phyloP scores from a whole-genome alignment of 176 grass and related monocot genomes.

The Avena sativa region DNA sequence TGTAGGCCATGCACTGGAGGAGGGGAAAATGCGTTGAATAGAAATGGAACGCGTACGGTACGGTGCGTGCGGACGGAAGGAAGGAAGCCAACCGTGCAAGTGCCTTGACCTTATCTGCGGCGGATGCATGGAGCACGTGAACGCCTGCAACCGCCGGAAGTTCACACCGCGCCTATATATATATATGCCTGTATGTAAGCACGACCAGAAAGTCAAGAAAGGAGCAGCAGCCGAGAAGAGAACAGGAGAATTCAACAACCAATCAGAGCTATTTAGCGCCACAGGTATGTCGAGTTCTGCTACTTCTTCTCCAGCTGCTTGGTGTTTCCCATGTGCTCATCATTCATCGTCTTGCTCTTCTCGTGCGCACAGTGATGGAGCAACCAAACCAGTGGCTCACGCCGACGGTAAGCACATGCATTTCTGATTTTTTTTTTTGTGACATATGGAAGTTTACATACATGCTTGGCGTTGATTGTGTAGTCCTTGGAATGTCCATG shows the following conservation, averaged over 20 bases:
- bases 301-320: not conserved
- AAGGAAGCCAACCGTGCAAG: slow-evolving; percentile 32
- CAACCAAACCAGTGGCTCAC: slow-evolving; percentile 49
- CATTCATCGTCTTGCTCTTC: not conserved
- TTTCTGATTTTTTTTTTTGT: not conserved
- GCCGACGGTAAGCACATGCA: slow-evolving; percentile 30
- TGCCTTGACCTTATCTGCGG: slow-evolving; percentile 31
- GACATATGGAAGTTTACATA: not conserved
- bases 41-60: slow-evolving; percentile 22
- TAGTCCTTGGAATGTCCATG: not conserved
- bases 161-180: slow-evolving; percentile 35
- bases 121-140: slow-evolving; percentile 35
- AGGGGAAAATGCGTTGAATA: slow-evolving; percentile 5
- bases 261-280: not conserved
- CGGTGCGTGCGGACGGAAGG: slow-evolving; percentile 15
- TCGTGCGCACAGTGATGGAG: slow-evolving; percentile 36
- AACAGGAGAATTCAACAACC: not conserved
- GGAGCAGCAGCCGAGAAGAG: not conserved
- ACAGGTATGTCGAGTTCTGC: not conserved
- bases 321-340: not conserved
- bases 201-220: slow-evolving; percentile 1
- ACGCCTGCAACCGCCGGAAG: slow-evolving; percentile 28
- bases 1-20: not conserved
- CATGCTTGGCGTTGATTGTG: not conserved
- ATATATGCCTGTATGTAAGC: slow-evolving; percentile 27